Conservation (phyloP, 1,284 basidiomycete genomes). For the Ustilago loliicola region DNA sequence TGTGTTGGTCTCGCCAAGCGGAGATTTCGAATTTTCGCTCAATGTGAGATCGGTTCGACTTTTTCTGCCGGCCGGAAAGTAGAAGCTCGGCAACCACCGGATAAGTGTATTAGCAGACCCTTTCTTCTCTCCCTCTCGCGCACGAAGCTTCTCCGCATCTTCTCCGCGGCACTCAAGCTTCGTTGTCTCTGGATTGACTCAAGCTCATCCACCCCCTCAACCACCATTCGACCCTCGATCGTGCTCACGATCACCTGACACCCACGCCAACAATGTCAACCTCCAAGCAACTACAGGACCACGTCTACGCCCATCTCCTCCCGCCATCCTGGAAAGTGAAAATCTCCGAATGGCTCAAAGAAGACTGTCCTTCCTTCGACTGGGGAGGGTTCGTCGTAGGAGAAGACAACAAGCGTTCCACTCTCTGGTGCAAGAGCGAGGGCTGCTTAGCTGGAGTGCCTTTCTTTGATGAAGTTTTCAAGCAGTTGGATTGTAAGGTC, state of each 20-base stretch:
- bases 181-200: neutral
- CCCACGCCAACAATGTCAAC: constrained; percentile 16
- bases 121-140: neutral
- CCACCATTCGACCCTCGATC: neutral
- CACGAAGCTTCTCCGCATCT: neutral
- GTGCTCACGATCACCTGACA: neutral
- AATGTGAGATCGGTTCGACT: constrained; percentile 17
- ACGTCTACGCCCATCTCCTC: constrained; percentile 56
- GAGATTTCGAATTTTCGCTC: constrained; percentile 16
- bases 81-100: constrained; percentile 19
- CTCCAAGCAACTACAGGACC: constrained; percentile 3
- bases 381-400: constrained; percentile 98
- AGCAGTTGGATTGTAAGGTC: constrained; percentile 89
- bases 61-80: constrained; percentile 14
- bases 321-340: constrained; percentile 75
- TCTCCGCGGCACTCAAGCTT: neutral
- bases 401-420: constrained; percentile 86
- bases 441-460: constrained; percentile 94
- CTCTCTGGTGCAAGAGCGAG: constrained; percentile 84
- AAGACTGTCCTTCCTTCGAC: constrained; percentile 97
- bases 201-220: neutral
- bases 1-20: neutral
- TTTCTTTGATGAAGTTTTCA: constrained; percentile 94
- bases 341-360: constrained; percentile 85
- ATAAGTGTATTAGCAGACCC: constrained; percentile 12